Conservation (phyloP, 768 basidiomycete genomes). For the Kwoniella sp. region DNA sequence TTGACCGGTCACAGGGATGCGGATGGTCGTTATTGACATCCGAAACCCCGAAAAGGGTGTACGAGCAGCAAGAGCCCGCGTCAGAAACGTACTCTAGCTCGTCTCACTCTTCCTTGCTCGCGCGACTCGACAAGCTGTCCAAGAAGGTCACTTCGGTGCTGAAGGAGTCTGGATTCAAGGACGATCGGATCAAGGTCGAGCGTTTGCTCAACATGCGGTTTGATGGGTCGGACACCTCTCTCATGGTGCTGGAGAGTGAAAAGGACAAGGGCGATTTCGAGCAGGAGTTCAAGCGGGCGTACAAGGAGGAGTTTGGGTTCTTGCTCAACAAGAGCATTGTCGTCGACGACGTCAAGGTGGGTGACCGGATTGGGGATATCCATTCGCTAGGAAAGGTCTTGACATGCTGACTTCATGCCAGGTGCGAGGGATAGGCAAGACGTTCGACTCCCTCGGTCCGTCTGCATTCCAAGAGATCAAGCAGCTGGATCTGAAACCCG, state of each 20-base stretch:
- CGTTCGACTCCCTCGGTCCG: conserved; percentile 59
- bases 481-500: conserved; percentile 53
- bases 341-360: conserved; percentile 37
- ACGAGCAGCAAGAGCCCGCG: conserved; percentile 80
- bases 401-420: neutral
- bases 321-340: conserved; percentile 50
- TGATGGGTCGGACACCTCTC: conserved; percentile 62
- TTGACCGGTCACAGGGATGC: conserved; percentile 10
- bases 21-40: neutral
- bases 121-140: conserved; percentile 55
- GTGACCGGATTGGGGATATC: too few species aligned
- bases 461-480: conserved; percentile 74
- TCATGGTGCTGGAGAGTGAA: conserved; percentile 66
- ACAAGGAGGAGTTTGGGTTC: conserved; percentile 51
- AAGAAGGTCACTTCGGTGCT: conserved; percentile 18
- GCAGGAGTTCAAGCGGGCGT: conserved; percentile 52
- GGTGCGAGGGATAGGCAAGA: conserved; percentile 19
- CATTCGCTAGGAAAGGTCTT: neutral
- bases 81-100: conserved; percentile 67
- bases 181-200: conserved; percentile 22
- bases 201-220: conserved; percentile 35
- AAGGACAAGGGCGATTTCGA: conserved; percentile 63
- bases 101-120: conserved; percentile 57
- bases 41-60: conserved; percentile 26
- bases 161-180: conserved; percentile 25